Evolutionary conservation across 352 stramenopile genomes (phyloP).

Genomic region (Globisporangium emineosum): DNA sequence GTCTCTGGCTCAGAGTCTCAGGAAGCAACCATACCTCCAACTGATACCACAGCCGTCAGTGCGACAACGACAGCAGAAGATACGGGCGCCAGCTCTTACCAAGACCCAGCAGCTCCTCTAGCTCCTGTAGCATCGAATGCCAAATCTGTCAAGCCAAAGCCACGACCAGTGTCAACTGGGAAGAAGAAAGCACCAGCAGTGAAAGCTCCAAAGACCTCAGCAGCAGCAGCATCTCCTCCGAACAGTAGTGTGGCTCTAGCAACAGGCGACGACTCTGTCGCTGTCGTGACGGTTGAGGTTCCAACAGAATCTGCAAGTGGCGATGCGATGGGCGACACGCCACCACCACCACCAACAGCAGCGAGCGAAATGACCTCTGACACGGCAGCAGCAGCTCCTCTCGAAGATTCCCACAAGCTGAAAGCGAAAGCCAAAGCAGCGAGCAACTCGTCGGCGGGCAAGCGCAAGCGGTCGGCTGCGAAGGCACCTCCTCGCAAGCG

Average conservation of each 20-base stretch:
- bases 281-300: not conserved
- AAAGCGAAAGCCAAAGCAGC: not conserved
- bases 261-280: not conserved
- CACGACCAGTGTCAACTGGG: not conserved
- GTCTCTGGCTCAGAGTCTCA: not conserved
- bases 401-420: not conserved
- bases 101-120: not conserved
- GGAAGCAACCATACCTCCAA: not conserved
- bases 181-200: conserved; percentile 3
- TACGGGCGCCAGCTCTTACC: not conserved
- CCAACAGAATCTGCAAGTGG: not conserved
- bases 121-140: not conserved
- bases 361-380: not conserved
- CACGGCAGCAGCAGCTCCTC: not conserved
- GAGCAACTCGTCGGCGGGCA: conserved; percentile 3
- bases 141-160: not conserved
- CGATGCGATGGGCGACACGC: no score
- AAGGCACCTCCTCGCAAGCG: conserved; percentile 10
- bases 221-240: not conserved
- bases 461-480: conserved; percentile 11
- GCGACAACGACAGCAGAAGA: conserved; percentile 1
- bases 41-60: not conserved
- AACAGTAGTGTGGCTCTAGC: not conserved
- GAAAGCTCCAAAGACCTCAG: not conserved
- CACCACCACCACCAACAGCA: not conserved